Conservation (phyloP, 805 yeast species). For the Sugiyamaella floridensis region DNA sequence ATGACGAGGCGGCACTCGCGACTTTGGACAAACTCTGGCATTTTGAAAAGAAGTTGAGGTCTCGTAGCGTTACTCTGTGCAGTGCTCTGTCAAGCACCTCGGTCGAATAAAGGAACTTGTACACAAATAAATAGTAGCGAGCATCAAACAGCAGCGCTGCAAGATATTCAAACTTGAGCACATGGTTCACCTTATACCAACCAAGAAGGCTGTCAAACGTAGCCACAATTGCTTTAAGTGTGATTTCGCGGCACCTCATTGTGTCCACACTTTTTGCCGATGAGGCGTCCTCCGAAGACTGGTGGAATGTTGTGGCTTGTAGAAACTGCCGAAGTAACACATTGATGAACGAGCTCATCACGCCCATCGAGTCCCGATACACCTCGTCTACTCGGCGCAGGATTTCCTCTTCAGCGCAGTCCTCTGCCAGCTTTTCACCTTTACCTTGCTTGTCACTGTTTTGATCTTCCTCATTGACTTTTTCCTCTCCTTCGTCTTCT, state of each 20-base stretch:
- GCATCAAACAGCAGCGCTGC: constrained; percentile 68
- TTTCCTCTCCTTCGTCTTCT: background rate
- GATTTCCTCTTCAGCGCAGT: constrained; percentile 30
- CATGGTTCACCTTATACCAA: constrained; percentile 78
- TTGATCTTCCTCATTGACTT: background rate
- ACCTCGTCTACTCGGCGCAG: constrained; percentile 53
- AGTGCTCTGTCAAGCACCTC: constrained; percentile 17
- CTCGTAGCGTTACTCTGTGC: constrained; percentile 4
- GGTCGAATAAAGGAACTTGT: constrained; percentile 28
- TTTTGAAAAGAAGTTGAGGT: constrained; percentile 18
- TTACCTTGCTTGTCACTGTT: background rate
- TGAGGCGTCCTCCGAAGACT: constrained; percentile 7
- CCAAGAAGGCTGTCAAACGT: constrained; percentile 47
- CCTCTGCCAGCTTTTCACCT: background rate
- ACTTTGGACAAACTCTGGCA: constrained; percentile 17
- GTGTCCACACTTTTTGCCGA: background rate
- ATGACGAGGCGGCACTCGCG: background rate
- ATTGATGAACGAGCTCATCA: constrained; percentile 55
- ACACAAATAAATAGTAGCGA: constrained; percentile 41
- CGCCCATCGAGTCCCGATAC: constrained; percentile 46
- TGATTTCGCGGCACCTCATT: constrained; percentile 42
- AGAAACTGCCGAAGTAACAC: constrained; percentile 61
- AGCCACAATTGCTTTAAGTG: constrained; percentile 52
- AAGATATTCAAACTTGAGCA: constrained; percentile 71
- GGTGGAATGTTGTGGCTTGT: constrained; percentile 34